Base-by-base conservation (phyloP, 257 asterid genomes). In the Forsythia suspensa region DNA sequence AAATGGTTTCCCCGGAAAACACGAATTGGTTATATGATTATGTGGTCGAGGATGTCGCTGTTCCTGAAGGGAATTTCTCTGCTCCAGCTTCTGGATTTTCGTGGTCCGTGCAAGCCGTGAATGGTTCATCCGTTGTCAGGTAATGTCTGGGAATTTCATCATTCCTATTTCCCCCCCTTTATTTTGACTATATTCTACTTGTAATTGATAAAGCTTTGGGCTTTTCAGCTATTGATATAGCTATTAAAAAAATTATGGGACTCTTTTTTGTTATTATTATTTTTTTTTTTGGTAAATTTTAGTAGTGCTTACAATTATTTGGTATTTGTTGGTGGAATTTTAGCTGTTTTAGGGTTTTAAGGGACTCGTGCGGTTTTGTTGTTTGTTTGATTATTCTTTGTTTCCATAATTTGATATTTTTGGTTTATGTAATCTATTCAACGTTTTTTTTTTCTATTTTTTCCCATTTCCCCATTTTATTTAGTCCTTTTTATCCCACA, bases 21-120 rank as follows among this genome's bases (percentile, higher is more conserved):
- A 76, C 73, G 59, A 76, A 76, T 65, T 76, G 79, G 73, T 20
- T 76, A 6, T 65, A 39, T 48, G 79, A 65, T 61, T 59, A 40
- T 36, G 89, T 81, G 38, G 76, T 82, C 11, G 88, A 80, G 74
- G 91, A 84, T 41, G 80, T 89, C 5, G n/a, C 92, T 8, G 91
- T 71, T 11, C 89, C 96, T 34, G 91, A 84, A 72, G 88, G 75
- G 81, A 87, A 83, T 82, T 87, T 92, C 73, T 21, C 91, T 3
- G 88, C 88, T 73, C 82, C 87, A 4, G 90, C 84, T 83, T 46
- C 96, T 71, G 98, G 95, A 16, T 89, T 91, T 78, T 80, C 85
- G 21, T 93, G 96, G 98, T 86, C 97, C 73, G 55, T 86, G 57
- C 98, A 89, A 13, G 69, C 91, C n/a, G 75, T 91, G 79, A 91